These are phyloP conservation scores for Calonectria honghensis DNA, from an alignment of 2,329 filamentous ascomycete species.

Conservation along the genomic window DNA sequence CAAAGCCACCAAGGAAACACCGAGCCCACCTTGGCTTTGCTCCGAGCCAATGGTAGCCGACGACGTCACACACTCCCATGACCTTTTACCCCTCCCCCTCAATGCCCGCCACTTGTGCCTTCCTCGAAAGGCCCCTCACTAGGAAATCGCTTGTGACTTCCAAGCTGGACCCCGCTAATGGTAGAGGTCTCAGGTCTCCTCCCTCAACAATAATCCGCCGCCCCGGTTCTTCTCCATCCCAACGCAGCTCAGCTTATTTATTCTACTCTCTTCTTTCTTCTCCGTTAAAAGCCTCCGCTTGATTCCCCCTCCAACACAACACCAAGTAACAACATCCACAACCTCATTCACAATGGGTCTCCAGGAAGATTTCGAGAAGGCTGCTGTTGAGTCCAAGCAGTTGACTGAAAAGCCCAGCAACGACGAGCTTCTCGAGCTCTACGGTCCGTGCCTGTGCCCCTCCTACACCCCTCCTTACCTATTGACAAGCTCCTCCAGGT, in stretches of 20 bases:
- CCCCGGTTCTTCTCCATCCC: slow-evolving; percentile 37
- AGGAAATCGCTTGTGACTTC: slow-evolving; percentile 38
- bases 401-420: slow-evolving; percentile 78
- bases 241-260: slow-evolving; percentile 34
- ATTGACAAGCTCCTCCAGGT: slow-evolving; percentile 59
- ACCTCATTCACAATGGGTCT: slow-evolving; percentile 62
- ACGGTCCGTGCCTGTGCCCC: slow-evolving; percentile 65
- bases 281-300: neutral
- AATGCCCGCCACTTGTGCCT: slow-evolving; percentile 18
- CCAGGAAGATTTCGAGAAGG: slow-evolving; percentile 72
- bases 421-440: slow-evolving; percentile 79
- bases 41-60: slow-evolving; percentile 34
- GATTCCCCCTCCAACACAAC: slow-evolving; percentile 18
- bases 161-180: slow-evolving; percentile 34
- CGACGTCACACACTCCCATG: slow-evolving; percentile 39
- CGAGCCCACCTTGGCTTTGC: slow-evolving; percentile 16
- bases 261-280: neutral
- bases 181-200: slow-evolving; percentile 31
- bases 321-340: slow-evolving; percentile 28
- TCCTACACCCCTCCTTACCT: neutral
- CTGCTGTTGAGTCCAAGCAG: slow-evolving; percentile 79
- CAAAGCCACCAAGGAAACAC: neutral
- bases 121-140: slow-evolving; percentile 26
- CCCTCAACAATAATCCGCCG: slow-evolving; percentile 43
- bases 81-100: slow-evolving; percentile 30